Evolutionary conservation across 352 stramenopile genomes (phyloP).

Genomic region (Globisporangium spiculum): DNA sequence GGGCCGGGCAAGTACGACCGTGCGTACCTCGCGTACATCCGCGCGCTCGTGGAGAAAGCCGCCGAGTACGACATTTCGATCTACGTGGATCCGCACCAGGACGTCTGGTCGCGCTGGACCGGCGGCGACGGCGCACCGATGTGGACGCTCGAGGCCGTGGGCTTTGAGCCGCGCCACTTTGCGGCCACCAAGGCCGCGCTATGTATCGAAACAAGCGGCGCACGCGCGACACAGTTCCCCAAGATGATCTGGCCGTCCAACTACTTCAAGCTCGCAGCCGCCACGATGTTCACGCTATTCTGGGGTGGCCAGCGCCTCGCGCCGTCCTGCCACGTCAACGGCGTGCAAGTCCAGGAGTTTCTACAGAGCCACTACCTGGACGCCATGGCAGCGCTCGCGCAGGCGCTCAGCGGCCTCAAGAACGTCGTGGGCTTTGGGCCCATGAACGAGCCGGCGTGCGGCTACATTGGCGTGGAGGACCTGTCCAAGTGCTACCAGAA

Average conservation of each 20-base stretch:
- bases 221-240: constrained; percentile 42
- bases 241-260: constrained; percentile 94
- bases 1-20: constrained; percentile 80
- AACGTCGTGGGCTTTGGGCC: constrained; percentile 90
- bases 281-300: constrained; percentile 93
- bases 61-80: constrained; percentile 69
- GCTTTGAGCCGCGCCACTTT: constrained; percentile 77
- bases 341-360: constrained; percentile 79
- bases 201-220: constrained; percentile 60
- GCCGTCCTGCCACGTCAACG: constrained; percentile 65
- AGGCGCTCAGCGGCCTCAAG: constrained; percentile 50
- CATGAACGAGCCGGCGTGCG: constrained; percentile 89
- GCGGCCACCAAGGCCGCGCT: constrained; percentile 69
- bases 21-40: constrained; percentile 84
- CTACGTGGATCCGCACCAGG: constrained; percentile 91
- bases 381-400: constrained; percentile 66
- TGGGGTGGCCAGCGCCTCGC: constrained; percentile 75
- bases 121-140: constrained; percentile 87
- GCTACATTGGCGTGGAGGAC: constrained; percentile 70
- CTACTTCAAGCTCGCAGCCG: constrained; percentile 87
- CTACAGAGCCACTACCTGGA: constrained; percentile 87
- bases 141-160: constrained; percentile 85
- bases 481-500: constrained; percentile 51
- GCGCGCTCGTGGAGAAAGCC: constrained; percentile 53
- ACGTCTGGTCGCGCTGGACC: constrained; percentile 90